These are phyloP conservation scores for Apiotrichum gamsii DNA, from an alignment of 1,284 basidiomycete species.

Conservation along the genomic window DNA sequence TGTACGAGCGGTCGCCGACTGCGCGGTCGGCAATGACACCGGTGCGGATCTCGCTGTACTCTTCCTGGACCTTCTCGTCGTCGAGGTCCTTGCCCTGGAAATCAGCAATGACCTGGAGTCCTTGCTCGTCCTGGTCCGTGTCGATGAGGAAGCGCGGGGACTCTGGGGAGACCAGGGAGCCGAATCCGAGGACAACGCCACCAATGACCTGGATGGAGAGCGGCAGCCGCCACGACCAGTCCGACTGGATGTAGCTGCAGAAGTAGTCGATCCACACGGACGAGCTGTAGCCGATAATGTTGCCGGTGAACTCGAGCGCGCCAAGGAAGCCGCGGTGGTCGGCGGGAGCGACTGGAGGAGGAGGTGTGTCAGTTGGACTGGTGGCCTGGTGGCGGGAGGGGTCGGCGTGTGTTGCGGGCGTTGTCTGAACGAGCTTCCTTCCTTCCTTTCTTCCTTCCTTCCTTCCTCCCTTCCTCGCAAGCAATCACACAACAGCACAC, in stretches of 20 bases:
- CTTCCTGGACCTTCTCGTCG: slow-evolving; percentile 65
- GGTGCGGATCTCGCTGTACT: slow-evolving; percentile 89
- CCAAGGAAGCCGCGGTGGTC: slow-evolving; percentile 76
- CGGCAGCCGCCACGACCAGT: slow-evolving; percentile 76
- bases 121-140: slow-evolving; percentile 74
- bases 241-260: slow-evolving; percentile 76
- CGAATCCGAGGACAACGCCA: slow-evolving; percentile 71
- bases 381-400: too few relatives aligned
- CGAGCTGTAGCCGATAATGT: slow-evolving; percentile 88
- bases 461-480: too few relatives aligned
- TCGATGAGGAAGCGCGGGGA: slow-evolving; percentile 92
- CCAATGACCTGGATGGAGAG: slow-evolving; percentile 84
- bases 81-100: slow-evolving; percentile 80
- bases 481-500: too few relatives aligned
- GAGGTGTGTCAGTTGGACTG: too few relatives aligned
- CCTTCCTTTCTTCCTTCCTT: too few relatives aligned
- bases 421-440: too few relatives aligned
- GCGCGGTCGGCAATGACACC: slow-evolving; percentile 71
- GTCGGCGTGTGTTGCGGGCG: too few relatives aligned
- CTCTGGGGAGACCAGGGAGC: slow-evolving; percentile 84
- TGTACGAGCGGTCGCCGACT: slow-evolving; percentile 76
- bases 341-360: slow-evolving; percentile 10
- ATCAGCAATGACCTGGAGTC: slow-evolving; percentile 82
- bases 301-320: slow-evolving; percentile 94
- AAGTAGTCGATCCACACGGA: slow-evolving; percentile 98